These are phyloP conservation scores for Alternaria brassicicola DNA, from an alignment of 2,329 filamentous ascomycete genomes.

Conservation along the genomic window DNA sequence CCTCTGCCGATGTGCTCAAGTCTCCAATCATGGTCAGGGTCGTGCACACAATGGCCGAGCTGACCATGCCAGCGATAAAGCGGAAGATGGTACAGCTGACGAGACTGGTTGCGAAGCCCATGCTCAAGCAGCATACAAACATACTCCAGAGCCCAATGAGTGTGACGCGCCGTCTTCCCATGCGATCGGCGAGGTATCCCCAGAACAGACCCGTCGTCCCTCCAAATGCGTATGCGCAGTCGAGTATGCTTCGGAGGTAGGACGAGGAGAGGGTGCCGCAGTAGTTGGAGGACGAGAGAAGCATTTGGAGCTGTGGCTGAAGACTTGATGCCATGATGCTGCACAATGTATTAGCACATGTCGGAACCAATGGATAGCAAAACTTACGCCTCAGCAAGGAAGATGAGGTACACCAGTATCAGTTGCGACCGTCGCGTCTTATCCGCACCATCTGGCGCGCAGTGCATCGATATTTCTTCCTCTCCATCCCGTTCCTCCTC, in stretches of 20 bases:
- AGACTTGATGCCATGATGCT: conserved; percentile 58
- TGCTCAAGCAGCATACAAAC: conserved; percentile 53
- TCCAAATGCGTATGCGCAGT: conserved; percentile 57
- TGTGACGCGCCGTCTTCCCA: conserved; percentile 53
- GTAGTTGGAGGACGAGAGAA: conserved; percentile 52
- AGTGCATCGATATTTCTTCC: conserved; percentile 37
- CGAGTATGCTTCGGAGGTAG: conserved; percentile 56
- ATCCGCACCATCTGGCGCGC: conserved; percentile 20
- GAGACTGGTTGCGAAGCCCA: conserved; percentile 55
- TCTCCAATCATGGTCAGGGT: conserved; percentile 57
- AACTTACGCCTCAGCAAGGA: conserved; percentile 55
- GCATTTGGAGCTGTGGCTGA: conserved; percentile 55
- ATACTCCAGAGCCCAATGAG: conserved; percentile 53
- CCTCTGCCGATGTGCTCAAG: conserved; percentile 45
- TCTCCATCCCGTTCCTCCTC: conserved; percentile 36
- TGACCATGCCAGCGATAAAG: conserved; percentile 53
- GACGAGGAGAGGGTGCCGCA: conserved; percentile 54
- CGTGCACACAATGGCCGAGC: conserved; percentile 54
- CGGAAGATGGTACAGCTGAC: conserved; percentile 52
- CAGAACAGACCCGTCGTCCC: conserved; percentile 53
- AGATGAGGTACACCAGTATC: conserved; percentile 54
- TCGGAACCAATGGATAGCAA: background rate
- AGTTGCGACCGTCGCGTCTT: conserved; percentile 45
- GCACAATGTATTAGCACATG: conserved; percentile 11
- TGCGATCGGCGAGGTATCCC: conserved; percentile 53